Conservation (phyloP, 257 asterid genomes). For the Verbascum thapsus region DNA sequence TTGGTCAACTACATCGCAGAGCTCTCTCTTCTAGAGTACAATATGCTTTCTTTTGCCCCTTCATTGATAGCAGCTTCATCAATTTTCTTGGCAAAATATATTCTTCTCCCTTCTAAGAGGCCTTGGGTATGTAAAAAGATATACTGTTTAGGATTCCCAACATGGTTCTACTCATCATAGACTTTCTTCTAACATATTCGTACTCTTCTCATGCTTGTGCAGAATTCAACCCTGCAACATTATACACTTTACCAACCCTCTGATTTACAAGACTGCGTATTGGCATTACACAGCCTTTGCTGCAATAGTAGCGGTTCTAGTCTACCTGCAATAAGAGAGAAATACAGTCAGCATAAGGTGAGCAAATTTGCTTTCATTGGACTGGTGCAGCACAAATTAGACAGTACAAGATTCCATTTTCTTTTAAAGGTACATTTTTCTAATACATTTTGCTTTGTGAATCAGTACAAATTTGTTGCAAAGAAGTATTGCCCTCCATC, state of each 20-base stretch:
- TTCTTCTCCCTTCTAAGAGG: constrained; percentile 41
- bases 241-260: constrained; percentile 56
- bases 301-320: constrained; percentile 49
- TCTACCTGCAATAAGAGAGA: constrained; percentile 85
- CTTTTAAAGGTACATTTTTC: too few relatives aligned
- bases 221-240: constrained; percentile 57
- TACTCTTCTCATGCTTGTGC: constrained; percentile 28
- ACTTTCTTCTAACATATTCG: not conserved
- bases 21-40: constrained; percentile 58
- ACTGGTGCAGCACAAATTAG: too few relatives aligned
- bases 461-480: constrained; percentile 97
- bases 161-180: not conserved
- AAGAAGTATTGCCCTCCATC: constrained; percentile 86
- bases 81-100: constrained; percentile 55
- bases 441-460: constrained; percentile 25
- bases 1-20: constrained; percentile 58
- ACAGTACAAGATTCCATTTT: too few relatives aligned
- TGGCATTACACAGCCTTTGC: constrained; percentile 52
- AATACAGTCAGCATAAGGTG: constrained; percentile 97
- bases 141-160: constrained; percentile 32
- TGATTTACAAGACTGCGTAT: constrained; percentile 50
- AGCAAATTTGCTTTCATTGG: not conserved
- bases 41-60: constrained; percentile 53
- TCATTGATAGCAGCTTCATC: constrained; percentile 64
- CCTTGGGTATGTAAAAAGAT: constrained; percentile 59